Conservation (phyloP, 2,329 filamentous ascomycete species). For the Hymenoscyphus fructigenus region DNA sequence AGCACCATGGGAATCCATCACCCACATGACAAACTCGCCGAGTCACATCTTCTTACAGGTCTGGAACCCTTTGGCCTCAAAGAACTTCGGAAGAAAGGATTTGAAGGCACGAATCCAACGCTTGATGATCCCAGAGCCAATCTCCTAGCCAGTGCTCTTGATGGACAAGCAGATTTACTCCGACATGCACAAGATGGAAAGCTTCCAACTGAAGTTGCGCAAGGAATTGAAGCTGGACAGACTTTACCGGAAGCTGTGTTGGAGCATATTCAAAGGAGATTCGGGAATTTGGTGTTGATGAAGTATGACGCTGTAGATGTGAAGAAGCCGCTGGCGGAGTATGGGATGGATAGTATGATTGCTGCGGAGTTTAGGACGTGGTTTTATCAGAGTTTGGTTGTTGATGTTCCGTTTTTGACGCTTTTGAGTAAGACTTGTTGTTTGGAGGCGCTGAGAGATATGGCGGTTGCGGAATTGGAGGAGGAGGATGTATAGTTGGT, state of each 20-base stretch:
- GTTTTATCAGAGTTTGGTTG: conserved; percentile 36
- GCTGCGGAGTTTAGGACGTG: conserved; percentile 42
- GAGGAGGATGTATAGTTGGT: conserved; percentile 6
- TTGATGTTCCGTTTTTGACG: conserved; percentile 39
- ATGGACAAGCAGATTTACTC: conserved; percentile 1
- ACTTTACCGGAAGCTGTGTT: conserved; percentile 4
- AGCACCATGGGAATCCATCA: background rate
- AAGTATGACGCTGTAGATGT: conserved; percentile 18
- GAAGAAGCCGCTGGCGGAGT: conserved; percentile 33
- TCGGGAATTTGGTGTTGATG: conserved; percentile 28
- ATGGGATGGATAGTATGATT: conserved; percentile 44
- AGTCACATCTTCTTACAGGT: conserved; percentile 11
- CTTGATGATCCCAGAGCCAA: conserved; percentile 11
- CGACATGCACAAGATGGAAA: background rate
- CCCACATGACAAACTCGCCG: background rate
- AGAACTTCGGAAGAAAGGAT: conserved; percentile 8
- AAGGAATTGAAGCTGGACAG: background rate
- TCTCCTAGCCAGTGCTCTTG: conserved; percentile 10
- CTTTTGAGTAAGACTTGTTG: conserved; percentile 13
- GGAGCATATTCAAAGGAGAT: conserved; percentile 20
- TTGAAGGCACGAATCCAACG: conserved; percentile 10
- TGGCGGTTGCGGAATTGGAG: conserved; percentile 6
- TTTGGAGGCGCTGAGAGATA: conserved; percentile 1
- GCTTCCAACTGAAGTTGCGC: conserved; percentile 8
- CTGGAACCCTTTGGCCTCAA: conserved; percentile 10